Percentiles rank a stretch among this genome's conserved stretches.
Evolutionary conservation across 2,329 filamentous ascomycete species (phyloP).

Genomic region (Paramyrothecium roridum): DNA sequence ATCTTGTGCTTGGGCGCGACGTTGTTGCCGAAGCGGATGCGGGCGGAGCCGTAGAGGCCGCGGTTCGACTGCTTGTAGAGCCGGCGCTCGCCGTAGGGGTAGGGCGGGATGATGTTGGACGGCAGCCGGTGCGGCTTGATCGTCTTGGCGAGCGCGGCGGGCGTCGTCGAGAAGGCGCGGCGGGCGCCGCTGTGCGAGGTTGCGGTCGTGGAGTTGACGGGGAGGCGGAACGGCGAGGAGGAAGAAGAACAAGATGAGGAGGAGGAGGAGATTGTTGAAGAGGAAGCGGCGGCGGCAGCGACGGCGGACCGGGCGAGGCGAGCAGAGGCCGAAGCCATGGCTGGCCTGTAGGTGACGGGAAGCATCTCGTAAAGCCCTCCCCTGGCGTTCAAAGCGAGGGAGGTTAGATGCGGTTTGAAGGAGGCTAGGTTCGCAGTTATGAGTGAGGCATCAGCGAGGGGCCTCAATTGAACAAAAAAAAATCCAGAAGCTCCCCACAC

Average conservation of each 20-base stretch:
- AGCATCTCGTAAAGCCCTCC: neutral
- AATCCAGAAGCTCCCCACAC: neutral
- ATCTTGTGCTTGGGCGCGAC: conserved; percentile 66
- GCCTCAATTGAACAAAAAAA: conserved; percentile 9
- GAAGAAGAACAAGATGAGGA: conserved; percentile 8
- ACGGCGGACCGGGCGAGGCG: neutral
- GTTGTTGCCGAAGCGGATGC: conserved; percentile 77
- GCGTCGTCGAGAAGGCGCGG: conserved; percentile 35
- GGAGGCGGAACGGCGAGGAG: conserved; percentile 4
- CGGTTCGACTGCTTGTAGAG: conserved; percentile 79
- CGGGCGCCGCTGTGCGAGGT: neutral
- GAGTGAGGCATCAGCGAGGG: conserved; percentile 13
- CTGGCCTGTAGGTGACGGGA: neutral
- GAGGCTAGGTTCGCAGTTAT: conserved; percentile 3
- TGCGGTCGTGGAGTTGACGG: neutral
- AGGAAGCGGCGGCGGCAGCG: conserved; percentile 6
- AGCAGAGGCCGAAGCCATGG: neutral
- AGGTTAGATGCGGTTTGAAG: neutral
- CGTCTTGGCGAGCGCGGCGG: conserved; percentile 32
- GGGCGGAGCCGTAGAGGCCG: conserved; percentile 67
- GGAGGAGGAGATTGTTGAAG: conserved; percentile 13
- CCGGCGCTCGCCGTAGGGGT: conserved; percentile 68
- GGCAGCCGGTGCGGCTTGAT: conserved; percentile 42
- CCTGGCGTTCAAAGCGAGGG: neutral
- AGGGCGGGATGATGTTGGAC: conserved; percentile 54